A percentile compares a stretch with the other conserved stretches of the same genome.
These are phyloP conservation scores for Alliaria petiolata DNA, from an alignment of 345 rosid genomes.

Conservation along the genomic window DNA sequence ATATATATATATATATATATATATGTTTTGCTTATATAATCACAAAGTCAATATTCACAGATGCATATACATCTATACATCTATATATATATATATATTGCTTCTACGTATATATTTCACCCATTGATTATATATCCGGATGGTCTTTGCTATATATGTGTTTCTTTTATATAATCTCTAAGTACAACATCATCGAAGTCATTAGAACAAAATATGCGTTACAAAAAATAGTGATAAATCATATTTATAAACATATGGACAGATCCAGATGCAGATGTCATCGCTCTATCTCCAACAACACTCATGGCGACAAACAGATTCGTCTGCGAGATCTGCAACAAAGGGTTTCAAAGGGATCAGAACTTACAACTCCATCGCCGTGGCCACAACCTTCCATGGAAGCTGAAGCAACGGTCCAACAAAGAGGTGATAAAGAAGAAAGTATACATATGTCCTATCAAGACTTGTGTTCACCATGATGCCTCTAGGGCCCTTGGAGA, in stretches of 20 bases:
- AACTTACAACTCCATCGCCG: constrained; percentile 93
- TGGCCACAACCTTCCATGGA: constrained; percentile 98
- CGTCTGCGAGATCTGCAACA: constrained; percentile 91
- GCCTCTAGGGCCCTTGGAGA: constrained; percentile 90
- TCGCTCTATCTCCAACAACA: constrained; percentile 82
- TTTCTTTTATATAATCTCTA: background rate
- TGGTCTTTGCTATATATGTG: too few species aligned
- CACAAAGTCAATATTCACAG: background rate
- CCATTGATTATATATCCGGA: background rate
- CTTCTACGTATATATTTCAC: background rate
- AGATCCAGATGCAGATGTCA: constrained; percentile 99
- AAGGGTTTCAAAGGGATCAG: constrained; percentile 96
- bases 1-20: constrained; percentile 46
- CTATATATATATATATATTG: background rate
- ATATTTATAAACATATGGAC: constrained; percentile 8
- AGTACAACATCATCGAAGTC: background rate
- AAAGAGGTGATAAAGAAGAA: constrained; percentile 63
- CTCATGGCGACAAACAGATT: constrained; percentile 96
- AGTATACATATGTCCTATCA: constrained; percentile 91
- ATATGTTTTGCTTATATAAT: background rate
- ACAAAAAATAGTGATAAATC: background rate
- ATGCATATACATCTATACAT: background rate
- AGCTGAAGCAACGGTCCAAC: constrained; percentile 69
- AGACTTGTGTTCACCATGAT: constrained; percentile 86
- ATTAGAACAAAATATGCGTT: background rate